A percentile compares a stretch with the other conserved stretches of the same genome.
Evolutionary conservation across 2,329 filamentous ascomycete species (phyloP).

Genomic region (Paramyrothecium roridum): DNA sequence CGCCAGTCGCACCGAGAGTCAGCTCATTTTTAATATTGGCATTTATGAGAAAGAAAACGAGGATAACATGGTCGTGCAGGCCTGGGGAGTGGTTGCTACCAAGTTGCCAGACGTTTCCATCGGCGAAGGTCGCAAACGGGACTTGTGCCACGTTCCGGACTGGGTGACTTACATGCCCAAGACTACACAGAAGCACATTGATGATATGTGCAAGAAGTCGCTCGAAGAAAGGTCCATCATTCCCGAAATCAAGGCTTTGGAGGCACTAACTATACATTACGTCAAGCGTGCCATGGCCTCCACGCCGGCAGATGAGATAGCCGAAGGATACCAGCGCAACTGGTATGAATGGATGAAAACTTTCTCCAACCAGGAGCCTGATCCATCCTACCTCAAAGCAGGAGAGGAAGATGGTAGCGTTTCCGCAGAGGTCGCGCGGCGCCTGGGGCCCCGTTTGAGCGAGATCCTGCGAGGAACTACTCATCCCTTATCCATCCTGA

Average conservation of each 20-base stretch:
- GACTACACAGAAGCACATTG: conserved; percentile 5
- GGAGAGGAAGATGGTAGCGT: too few relatives aligned
- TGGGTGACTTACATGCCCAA: conserved; percentile 9
- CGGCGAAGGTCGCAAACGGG: background rate
- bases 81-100: conserved; percentile 4
- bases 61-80: conserved; percentile 5
- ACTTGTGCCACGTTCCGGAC: conserved; percentile 6
- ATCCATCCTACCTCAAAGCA: background rate
- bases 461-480: too few relatives aligned
- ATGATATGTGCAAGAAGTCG: conserved; percentile 3
- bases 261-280: conserved; percentile 4
- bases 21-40: conserved; percentile 2
- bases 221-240: too few relatives aligned
- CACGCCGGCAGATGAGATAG: background rate
- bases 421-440: too few relatives aligned
- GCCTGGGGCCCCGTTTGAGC: too few relatives aligned
- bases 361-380: conserved; percentile 2
- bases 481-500: too few relatives aligned
- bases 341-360: conserved; percentile 8
- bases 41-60: too few relatives aligned
- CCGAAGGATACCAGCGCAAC: conserved; percentile 7
- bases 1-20: background rate
- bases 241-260: background rate
- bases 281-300: conserved; percentile 1
- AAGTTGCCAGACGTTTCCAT: conserved; percentile 4